Percentiles rank a stretch among this genome's conserved stretches.
Conservation (phyloP, 2,329 filamentous ascomycete species). For the Ceratocystis lukuohia region DNA sequence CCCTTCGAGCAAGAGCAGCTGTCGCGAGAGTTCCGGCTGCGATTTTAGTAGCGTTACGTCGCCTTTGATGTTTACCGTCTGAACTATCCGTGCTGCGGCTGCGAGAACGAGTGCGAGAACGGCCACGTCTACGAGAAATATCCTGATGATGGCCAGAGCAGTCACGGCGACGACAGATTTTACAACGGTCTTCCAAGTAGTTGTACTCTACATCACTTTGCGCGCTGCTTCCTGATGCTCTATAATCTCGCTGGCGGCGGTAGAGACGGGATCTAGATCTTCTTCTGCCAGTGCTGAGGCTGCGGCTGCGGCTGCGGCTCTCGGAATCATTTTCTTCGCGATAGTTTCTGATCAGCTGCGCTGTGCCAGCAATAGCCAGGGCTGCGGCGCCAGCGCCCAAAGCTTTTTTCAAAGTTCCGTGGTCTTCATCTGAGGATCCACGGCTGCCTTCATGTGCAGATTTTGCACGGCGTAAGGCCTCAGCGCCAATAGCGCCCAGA, state of each 20-base stretch:
- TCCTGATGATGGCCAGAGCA: background rate
- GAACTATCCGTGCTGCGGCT: constrained; percentile 24
- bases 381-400: constrained; percentile 50
- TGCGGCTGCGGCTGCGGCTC: constrained; percentile 37
- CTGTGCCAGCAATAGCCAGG: constrained; percentile 49
- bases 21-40: constrained; percentile 36
- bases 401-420: constrained; percentile 44
- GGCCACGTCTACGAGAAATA: background rate
- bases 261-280: background rate
- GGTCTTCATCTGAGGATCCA: constrained; percentile 30
- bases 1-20: constrained; percentile 32
- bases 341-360: constrained; percentile 49
- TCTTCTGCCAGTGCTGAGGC: constrained; percentile 36
- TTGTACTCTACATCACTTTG: background rate
- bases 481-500: constrained; percentile 48
- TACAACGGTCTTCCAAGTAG: background rate
- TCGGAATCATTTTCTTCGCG: constrained; percentile 48
- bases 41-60: constrained; percentile 40
- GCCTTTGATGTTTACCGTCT: background rate
- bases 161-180: background rate
- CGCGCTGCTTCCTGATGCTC: background rate
- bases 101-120: constrained; percentile 24
- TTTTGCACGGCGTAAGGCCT: constrained; percentile 45
- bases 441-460: constrained; percentile 36
- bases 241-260: background rate